phyloP scores from a whole-genome alignment of 495 filamentous ascomycete genomes.

The Neurospora sp. region DNA sequence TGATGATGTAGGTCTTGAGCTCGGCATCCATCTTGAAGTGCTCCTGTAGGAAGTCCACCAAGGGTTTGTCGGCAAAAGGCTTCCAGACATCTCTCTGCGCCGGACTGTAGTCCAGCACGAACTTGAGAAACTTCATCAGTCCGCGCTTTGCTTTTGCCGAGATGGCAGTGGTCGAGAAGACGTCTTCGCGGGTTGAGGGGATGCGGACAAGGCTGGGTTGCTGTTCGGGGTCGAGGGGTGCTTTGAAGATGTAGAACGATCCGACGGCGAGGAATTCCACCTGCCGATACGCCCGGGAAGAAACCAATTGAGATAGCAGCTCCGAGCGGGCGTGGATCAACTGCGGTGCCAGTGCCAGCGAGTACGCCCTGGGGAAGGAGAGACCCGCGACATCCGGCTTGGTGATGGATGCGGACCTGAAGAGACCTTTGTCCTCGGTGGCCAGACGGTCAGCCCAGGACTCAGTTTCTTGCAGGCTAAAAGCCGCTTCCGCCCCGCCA shows the following conservation, averaged over 20 bases:
- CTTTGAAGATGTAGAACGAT: slow-evolving; percentile 74
- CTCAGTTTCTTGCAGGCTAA: slow-evolving; percentile 74
- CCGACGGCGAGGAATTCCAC: slow-evolving; percentile 92
- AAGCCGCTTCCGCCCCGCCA: slow-evolving; percentile 74
- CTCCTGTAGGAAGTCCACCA: slow-evolving; percentile 53
- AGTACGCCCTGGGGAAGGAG: slow-evolving; percentile 66
- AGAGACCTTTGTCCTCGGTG: slow-evolving; percentile 4
- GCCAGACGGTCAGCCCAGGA: slow-evolving; percentile 48
- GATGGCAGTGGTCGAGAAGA: slow-evolving; percentile 64
- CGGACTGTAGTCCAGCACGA: slow-evolving; percentile 50
- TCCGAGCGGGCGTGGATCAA: slow-evolving; percentile 75
- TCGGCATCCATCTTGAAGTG: slow-evolving; percentile 63
- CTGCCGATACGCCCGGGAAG: slow-evolving; percentile 77
- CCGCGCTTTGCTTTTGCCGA: slow-evolving; percentile 66
- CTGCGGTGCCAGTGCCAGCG: slow-evolving; percentile 73
- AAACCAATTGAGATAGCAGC: slow-evolving; percentile 67
- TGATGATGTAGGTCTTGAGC: slow-evolving; percentile 62
- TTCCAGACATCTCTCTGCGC: slow-evolving; percentile 34
- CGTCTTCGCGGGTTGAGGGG: slow-evolving; percentile 77
- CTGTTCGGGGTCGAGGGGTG: slow-evolving; percentile 12
- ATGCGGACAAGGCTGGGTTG: slow-evolving; percentile 46
- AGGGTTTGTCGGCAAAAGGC: slow-evolving; percentile 32
- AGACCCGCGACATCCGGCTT: slow-evolving; percentile 30
- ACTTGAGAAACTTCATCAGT: slow-evolving; percentile 83
- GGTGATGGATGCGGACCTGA: slow-evolving; percentile 16